Evolutionary conservation across 495 filamentous ascomycete species (phyloP).

Genomic region (Penicillium verhagenii): DNA sequence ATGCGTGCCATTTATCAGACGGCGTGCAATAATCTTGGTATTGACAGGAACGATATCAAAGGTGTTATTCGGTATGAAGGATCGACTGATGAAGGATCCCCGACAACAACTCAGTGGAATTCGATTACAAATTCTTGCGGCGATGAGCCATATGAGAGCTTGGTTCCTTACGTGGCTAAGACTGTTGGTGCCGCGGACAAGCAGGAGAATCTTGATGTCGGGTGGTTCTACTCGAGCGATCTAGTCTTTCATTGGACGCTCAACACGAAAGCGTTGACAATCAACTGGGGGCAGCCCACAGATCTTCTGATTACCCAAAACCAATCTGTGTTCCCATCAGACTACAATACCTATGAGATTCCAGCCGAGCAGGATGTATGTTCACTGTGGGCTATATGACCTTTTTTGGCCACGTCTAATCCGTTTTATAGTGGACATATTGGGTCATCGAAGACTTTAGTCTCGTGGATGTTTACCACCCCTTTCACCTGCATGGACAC

Average conservation of each 20-base stretch:
- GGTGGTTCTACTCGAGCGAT: not conserved
- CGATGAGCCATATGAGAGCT: not conserved
- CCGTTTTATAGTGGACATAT: not conserved
- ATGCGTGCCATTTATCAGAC: conserved; percentile 56
- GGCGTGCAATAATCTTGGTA: conserved; percentile 35
- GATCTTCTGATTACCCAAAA: not conserved
- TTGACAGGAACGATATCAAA: conserved; percentile 47
- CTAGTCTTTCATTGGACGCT: not conserved
- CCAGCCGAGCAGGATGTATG: not conserved
- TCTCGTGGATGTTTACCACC: conserved; percentile 14
- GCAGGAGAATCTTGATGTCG: not conserved
- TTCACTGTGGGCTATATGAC: not conserved
- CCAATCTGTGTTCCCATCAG: not conserved
- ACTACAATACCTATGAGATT: not conserved
- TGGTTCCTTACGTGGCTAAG: not conserved
- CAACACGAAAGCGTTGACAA: not conserved
- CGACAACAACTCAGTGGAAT: not conserved
- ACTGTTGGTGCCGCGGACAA: not conserved
- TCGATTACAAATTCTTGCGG: not conserved
- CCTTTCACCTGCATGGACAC: conserved; percentile 27
- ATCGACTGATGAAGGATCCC: not conserved
- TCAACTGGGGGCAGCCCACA: not conserved
- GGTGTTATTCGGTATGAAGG: conserved; percentile 40
- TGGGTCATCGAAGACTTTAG: not conserved
- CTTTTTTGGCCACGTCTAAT: not conserved